A percentile compares a stretch with the other conserved stretches of the same genome.
These are phyloP conservation scores for Casuarina cunninghamiana DNA, from an alignment of 306 rosid genomes.

Conservation along the genomic window DNA sequence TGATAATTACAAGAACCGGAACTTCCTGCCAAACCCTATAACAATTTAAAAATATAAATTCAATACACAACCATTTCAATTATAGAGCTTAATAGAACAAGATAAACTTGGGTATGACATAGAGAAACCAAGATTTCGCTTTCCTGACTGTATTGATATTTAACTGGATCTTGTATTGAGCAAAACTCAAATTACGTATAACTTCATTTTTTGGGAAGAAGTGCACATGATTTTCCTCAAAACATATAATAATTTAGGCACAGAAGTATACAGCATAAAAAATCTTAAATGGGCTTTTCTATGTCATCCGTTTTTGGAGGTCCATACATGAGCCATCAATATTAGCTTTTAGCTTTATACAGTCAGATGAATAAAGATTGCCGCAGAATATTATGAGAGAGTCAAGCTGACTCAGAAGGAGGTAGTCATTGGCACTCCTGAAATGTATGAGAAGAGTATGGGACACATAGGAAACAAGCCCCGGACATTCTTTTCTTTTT, in stretches of 20 bases:
- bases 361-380: not conserved
- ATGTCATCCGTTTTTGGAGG: not conserved
- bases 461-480: not conserved
- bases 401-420: not conserved
- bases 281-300: not conserved
- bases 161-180: not conserved
- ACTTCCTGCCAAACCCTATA: slow-evolving; percentile 95
- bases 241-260: no score
- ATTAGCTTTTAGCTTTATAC: not conserved
- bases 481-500: not conserved
- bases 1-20: slow-evolving; percentile 91
- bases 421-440: not conserved
- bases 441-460: not conserved
- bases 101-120: not conserved
- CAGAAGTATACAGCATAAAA: not conserved
- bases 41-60: slow-evolving; percentile 26
- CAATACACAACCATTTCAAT: slow-evolving; percentile 3
- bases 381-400: not conserved
- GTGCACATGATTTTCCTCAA: no score
- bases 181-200: not conserved
- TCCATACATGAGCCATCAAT: slow-evolving; percentile 1
- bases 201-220: not conserved
- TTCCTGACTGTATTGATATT: not conserved
- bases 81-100: not conserved
- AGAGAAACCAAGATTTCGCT: not conserved